A percentile compares a stretch with the other conserved stretches of the same genome.
Conservation (phyloP, 805 yeast genomes). For the Kluyveromyces siamensis region DNA sequence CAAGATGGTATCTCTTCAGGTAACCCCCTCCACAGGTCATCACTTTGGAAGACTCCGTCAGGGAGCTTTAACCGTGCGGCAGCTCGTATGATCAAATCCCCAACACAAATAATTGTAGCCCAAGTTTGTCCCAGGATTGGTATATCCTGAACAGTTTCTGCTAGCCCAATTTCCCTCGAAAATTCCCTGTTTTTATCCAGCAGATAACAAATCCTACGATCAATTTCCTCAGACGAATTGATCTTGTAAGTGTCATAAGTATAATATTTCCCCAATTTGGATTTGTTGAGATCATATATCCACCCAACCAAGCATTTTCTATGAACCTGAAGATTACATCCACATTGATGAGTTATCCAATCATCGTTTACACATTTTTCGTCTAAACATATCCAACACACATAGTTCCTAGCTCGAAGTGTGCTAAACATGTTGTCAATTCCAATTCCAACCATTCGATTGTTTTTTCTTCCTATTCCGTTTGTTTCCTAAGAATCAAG, state of each 20-base stretch:
- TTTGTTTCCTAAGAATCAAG: no score
- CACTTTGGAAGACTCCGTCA: neutral
- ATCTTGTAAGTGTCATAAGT: slow-evolving; percentile 6
- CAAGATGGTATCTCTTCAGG: slow-evolving; percentile 10
- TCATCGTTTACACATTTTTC: slow-evolving; percentile 9
- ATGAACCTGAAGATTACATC: slow-evolving; percentile 25
- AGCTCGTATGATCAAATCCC: slow-evolving; percentile 1
- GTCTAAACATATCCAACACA: slow-evolving; percentile 27
- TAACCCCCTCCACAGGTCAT: slow-evolving; percentile 5
- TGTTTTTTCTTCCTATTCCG: no score
- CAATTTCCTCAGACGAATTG: slow-evolving; percentile 5
- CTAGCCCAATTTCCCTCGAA: slow-evolving; percentile 9
- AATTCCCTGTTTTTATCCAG: slow-evolving; percentile 14
- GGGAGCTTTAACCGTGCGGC: neutral
- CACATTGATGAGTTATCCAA: slow-evolving; percentile 23
- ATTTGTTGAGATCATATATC: slow-evolving; percentile 13
- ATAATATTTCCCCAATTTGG: slow-evolving; percentile 2
- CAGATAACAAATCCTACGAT: slow-evolving; percentile 9
- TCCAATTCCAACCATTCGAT: no score
- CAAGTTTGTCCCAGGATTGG: slow-evolving; percentile 10
- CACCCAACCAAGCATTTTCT: slow-evolving; percentile 20
- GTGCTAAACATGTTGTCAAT: neutral
- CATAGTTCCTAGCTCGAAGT: slow-evolving; percentile 5
- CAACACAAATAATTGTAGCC: slow-evolving; percentile 5
- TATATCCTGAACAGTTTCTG: slow-evolving; percentile 8